phyloP scores from a whole-genome alignment of 495 filamentous ascomycete genomes.

The Tuber brumale region DNA sequence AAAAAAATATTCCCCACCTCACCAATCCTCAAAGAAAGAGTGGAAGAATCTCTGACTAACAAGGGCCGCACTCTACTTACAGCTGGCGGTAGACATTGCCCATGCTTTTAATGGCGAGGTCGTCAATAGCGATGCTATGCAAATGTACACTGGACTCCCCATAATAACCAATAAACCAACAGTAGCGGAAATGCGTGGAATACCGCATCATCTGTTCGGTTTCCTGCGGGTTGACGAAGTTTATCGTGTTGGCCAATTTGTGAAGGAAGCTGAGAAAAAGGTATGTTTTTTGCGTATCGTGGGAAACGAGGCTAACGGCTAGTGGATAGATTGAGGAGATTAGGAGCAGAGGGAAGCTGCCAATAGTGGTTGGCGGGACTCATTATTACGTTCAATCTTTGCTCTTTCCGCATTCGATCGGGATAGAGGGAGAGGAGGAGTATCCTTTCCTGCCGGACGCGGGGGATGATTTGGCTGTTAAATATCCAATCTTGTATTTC shows the following conservation, averaged over 20 bases:
- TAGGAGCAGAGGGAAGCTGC: conserved; percentile 64
- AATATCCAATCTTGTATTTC: conserved; percentile 61
- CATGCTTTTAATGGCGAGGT: conserved; percentile 82
- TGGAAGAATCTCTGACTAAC: background rate
- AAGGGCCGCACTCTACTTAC: background rate
- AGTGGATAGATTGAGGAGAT: conserved; percentile 62
- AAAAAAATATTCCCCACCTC: conserved; percentile 20
- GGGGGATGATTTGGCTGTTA: conserved; percentile 42
- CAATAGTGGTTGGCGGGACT: conserved; percentile 88
- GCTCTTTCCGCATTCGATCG: conserved; percentile 60
- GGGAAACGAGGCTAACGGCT: background rate
- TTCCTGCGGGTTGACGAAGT: conserved; percentile 64
- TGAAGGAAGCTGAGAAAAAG: conserved; percentile 56
- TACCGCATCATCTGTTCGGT: conserved; percentile 85
- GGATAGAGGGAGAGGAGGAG: conserved; percentile 38
- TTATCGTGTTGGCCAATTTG: conserved; percentile 73
- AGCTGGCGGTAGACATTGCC: conserved; percentile 92
- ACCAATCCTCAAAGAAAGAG: conserved; percentile 1
- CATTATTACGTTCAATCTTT: conserved; percentile 90
- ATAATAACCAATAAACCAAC: conserved; percentile 94
- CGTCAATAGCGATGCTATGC: conserved; percentile 99
- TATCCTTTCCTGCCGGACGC: conserved; percentile 12
- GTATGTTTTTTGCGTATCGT: conserved; percentile 22
- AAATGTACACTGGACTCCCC: conserved; percentile 87
- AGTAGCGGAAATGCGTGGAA: conserved; percentile 62